Evolutionary conservation across 2,329 filamentous ascomycete species (phyloP), one percentile per base, ranked within the genome.

Genomic region (Rhynchosporium agropyri): DNA sequence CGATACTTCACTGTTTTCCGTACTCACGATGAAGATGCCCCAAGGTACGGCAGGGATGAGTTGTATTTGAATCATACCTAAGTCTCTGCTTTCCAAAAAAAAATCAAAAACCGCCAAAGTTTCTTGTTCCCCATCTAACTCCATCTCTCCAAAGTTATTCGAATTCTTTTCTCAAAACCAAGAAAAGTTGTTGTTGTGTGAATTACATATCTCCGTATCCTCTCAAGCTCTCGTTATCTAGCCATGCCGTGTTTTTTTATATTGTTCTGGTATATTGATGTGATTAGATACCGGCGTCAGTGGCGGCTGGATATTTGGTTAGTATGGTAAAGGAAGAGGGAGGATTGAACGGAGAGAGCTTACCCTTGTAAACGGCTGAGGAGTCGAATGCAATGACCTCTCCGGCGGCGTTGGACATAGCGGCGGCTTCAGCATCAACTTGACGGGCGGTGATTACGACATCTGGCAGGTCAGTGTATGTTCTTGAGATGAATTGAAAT

Each of bases 351-450:
- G 20, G 26, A 45, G 20, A 60, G 33, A 2, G 6, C 61, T 33
- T 69, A 70, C 68, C 63, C 51, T 63, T 60, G 64, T 68, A 66
- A 3, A 73, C 70, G 42, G 33, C 40, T 9, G 69, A 29, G 45
- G 68, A 48, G 51, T 70, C 58, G 58, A 74, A 73, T 13, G 50
- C 36, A 33, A 73, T 63, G 15, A 73, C 65, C 3, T 70, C 62
- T 59, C 72, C 72, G 31, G 43, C 60, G 1, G 66, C 66, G 48
- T 70, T 62, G 26, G 55, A 64, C 72, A 74, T 74, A 45, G 69
- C 63, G 13, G 71, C 38, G 2, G 63, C 61, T 43, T 70, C 69
- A 40, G 69, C 61, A 20, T 62, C 31, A 15, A 65, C 56, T 54
- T 50, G 48, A 42, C 65, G 63, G 31, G 63, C 62, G 15, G 60